Evolutionary conservation across 768 basidiomycete genomes (phyloP).

Genomic region (Austroboletus eburneus): DNA sequence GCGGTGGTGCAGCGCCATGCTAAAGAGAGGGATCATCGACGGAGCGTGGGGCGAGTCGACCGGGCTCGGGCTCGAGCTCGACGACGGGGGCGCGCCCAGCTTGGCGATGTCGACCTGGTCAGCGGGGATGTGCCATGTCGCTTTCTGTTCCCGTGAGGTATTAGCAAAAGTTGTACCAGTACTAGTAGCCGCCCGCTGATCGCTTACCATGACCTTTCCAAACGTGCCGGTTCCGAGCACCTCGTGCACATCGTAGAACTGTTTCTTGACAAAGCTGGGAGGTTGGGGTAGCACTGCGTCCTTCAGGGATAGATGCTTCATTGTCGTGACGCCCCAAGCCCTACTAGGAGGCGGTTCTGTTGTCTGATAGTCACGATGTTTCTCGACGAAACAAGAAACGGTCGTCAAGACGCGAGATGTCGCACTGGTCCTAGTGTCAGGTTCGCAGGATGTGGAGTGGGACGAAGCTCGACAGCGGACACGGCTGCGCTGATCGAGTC

Average conservation of each 20-base stretch:
- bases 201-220: conserved; percentile 80
- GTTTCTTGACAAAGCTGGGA: conserved; percentile 83
- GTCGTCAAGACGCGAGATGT: background rate
- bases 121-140: conserved; percentile 73
- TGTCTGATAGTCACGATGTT: no score
- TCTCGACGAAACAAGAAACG: background rate
- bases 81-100: conserved; percentile 50
- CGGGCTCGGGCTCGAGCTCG: conserved; percentile 16
- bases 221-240: conserved; percentile 82
- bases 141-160: no score
- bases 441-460: conserved; percentile 1
- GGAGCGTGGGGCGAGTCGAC: conserved; percentile 15
- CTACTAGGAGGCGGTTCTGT: background rate
- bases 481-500: background rate
- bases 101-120: conserved; percentile 55
- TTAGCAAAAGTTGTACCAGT: no score
- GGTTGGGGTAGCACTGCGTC: conserved; percentile 78
- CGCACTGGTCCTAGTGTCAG: background rate
- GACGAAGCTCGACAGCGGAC: conserved; percentile 2
- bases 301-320: conserved; percentile 39
- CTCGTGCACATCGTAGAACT: conserved; percentile 67
- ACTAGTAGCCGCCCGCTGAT: no score
- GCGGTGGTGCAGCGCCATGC: conserved; percentile 18
- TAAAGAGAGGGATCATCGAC: conserved; percentile 30
- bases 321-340: background rate